Evolutionary conservation across 768 basidiomycete genomes (phyloP).

Genomic region (Hypsizygus marmoreus): DNA sequence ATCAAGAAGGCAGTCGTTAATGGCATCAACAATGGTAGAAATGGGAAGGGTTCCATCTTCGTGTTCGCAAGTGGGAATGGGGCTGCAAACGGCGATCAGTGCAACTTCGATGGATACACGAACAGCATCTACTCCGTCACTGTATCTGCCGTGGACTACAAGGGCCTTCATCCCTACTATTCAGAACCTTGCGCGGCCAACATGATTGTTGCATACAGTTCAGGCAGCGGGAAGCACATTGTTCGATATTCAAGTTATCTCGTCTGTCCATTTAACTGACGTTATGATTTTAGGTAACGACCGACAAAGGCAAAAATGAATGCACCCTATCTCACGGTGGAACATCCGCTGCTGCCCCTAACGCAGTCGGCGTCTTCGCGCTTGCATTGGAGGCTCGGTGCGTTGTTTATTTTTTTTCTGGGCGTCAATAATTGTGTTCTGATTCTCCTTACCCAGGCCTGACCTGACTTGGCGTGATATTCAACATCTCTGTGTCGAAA

Average conservation of each 20-base stretch:
- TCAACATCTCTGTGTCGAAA: slow-evolving; percentile 84
- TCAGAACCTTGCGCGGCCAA: slow-evolving; percentile 98
- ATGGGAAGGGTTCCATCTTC: slow-evolving; percentile 88
- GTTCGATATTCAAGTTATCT: slow-evolving; percentile 51
- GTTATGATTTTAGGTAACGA: slow-evolving; percentile 70
- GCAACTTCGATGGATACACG: slow-evolving; percentile 99
- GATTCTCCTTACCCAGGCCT: slow-evolving; percentile 51
- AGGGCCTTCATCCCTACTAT: slow-evolving; percentile 93
- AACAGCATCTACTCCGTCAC: slow-evolving; percentile 97
- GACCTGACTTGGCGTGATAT: slow-evolving; percentile 97
- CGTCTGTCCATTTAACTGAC: slow-evolving; percentile 15
- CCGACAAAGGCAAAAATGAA: slow-evolving; percentile 83
- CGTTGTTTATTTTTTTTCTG: slow-evolving; percentile 15
- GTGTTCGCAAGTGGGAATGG: slow-evolving; percentile 99
- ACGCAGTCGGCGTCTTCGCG: slow-evolving; percentile 92
- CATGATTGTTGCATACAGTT: slow-evolving; percentile 94
- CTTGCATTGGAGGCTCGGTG: slow-evolving; percentile 87
- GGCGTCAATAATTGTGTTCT: neutral
- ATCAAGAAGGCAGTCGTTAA: slow-evolving; percentile 94
- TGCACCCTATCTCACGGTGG: slow-evolving; percentile 90
- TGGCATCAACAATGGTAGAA: slow-evolving; percentile 87
- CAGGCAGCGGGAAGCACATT: slow-evolving; percentile 91
- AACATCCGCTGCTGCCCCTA: slow-evolving; percentile 96
- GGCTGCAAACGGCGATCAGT: slow-evolving; percentile 88
- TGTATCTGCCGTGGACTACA: slow-evolving; percentile 91